Evolutionary conservation across 2,329 filamentous ascomycete genomes (phyloP), one percentile per base, ranked within the genome.

Genomic region (Colletotrichum neosansevieriae): DNA sequence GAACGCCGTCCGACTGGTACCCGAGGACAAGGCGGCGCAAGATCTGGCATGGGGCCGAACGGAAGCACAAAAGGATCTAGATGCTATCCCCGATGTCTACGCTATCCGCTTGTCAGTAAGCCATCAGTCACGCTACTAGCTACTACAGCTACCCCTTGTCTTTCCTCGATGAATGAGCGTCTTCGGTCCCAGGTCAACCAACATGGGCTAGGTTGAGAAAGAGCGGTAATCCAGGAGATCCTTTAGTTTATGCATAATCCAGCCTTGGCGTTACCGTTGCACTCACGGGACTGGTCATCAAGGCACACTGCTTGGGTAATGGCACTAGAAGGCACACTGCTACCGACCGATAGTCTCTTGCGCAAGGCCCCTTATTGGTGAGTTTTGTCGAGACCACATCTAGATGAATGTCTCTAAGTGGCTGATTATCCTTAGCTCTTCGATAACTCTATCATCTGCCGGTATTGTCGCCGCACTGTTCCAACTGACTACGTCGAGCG

Each of bases 241-340:
- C 17, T 38, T 19, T 45, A 42, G 24, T 57, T 64, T 65, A 65
- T 64, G 64, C 64, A 58, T 53, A 56, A 59, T 32, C 19, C 29
- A 65, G 61, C 47, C 54, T 59, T 59, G 61, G 32, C 61, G 34
- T 36, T 36, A 19, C 34, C 19, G 19, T 34, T 58, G 38, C n/a
- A 21, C 38, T 15, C 12, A 21, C 11, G 40, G 13, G 10, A 38
- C 34, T 63, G 49, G 58, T 21, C 24, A n/a, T 36, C 12, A 12
- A n/a, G 53, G 10, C n/a, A 11, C 1, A 47, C 21, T 19, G 29
- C 38, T 47, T n/a, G n/a, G n/a, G n/a, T n/a, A n/a, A n/a, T n/a
- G n/a, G n/a, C n/a, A n/a, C n/a, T n/a, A n/a, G n/a, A 12, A n/a
- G 53, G 10, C n/a, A 11, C 1, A 47, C 21, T 19, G 29, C 38